Percentiles rank a stretch among this genome's conserved stretches.
Evolutionary conservation across 495 filamentous ascomycete species (phyloP).

Genomic region (Aspergillus biplanus): DNA sequence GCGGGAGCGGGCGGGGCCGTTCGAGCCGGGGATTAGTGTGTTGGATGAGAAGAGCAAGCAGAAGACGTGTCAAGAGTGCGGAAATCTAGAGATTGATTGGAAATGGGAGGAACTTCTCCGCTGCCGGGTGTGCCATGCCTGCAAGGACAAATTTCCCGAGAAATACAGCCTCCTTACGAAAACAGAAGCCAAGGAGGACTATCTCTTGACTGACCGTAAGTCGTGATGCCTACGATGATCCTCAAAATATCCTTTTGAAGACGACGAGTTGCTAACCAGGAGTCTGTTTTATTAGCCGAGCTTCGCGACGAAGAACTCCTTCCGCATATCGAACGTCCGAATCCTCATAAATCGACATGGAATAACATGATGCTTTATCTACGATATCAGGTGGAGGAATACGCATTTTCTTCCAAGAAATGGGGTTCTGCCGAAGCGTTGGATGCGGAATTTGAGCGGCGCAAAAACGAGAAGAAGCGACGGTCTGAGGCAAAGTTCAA

Average conservation of each 20-base stretch:
- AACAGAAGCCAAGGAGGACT: constrained; percentile 94
- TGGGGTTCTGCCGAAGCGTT: constrained; percentile 86
- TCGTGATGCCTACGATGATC: constrained; percentile 17
- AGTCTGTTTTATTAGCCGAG: constrained; percentile 59
- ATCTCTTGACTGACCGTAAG: constrained; percentile 90
- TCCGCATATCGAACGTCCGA: constrained; percentile 85
- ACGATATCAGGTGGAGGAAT: constrained; percentile 90
- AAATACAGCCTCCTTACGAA: constrained; percentile 94
- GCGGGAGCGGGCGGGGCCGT: constrained; percentile 76
- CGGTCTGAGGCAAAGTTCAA: constrained; percentile 92
- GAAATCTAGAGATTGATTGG: constrained; percentile 85
- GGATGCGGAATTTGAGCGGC: constrained; percentile 85
- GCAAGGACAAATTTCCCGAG: constrained; percentile 87
- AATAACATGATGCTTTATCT: constrained; percentile 98
- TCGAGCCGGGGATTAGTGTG: constrained; percentile 81
- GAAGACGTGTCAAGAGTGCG: constrained; percentile 83
- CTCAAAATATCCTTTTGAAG: too few relatives aligned
- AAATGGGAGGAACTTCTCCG: constrained; percentile 85
- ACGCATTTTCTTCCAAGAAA: constrained; percentile 77
- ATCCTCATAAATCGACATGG: constrained; percentile 94
- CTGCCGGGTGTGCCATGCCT: constrained; percentile 70
- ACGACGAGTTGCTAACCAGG: too few relatives aligned
- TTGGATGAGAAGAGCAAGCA: constrained; percentile 62
- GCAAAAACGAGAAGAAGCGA: constrained; percentile 80
- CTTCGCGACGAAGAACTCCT: constrained; percentile 82